These are phyloP conservation scores for Byssoonygena ceratinophila DNA, from an alignment of 2,329 filamentous ascomycete species.

Conservation along the genomic window DNA sequence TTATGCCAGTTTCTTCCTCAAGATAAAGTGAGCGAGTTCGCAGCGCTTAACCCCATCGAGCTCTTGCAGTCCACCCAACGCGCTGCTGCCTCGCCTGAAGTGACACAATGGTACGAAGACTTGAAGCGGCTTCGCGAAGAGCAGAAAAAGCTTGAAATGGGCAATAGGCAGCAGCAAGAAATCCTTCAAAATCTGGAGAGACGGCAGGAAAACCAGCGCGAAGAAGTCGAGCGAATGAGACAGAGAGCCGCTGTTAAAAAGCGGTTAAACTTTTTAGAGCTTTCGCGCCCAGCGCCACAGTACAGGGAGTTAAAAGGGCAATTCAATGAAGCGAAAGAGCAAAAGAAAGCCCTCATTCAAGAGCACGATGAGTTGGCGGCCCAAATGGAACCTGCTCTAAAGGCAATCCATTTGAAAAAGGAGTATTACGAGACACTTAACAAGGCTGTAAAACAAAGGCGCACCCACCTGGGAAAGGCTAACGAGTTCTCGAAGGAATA, in stretches of 20 bases:
- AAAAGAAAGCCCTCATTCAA: conserved; percentile 44
- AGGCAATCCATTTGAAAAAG: conserved; percentile 59
- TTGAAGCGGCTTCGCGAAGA: conserved; percentile 60
- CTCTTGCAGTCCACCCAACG: conserved; percentile 76
- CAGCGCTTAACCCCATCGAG: conserved; percentile 68
- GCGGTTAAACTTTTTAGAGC: conserved; percentile 54
- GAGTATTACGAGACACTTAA: conserved; percentile 51
- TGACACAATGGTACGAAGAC: conserved; percentile 65
- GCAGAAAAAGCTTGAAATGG: conserved; percentile 54
- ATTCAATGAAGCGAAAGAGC: conserved; percentile 45
- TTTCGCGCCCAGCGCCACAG: conserved; percentile 53
- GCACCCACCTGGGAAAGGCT: conserved; percentile 43
- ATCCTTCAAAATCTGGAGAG: conserved; percentile 56
- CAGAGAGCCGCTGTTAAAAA: conserved; percentile 61
- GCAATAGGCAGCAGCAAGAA: conserved; percentile 51
- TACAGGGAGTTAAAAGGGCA: conserved; percentile 48
- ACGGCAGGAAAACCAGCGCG: conserved; percentile 63
- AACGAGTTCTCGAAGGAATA: conserved; percentile 41
- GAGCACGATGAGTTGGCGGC: conserved; percentile 52
- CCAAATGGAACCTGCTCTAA: conserved; percentile 55
- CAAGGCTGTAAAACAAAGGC: conserved; percentile 46
- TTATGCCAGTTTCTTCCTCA: conserved; percentile 95
- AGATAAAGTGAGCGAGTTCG: conserved; percentile 90
- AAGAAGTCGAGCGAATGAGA: conserved; percentile 70
- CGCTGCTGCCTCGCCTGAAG: conserved; percentile 71